Base-by-base conservation (phyloP, 306 rosid genomes). In the Medicago arabica region DNA sequence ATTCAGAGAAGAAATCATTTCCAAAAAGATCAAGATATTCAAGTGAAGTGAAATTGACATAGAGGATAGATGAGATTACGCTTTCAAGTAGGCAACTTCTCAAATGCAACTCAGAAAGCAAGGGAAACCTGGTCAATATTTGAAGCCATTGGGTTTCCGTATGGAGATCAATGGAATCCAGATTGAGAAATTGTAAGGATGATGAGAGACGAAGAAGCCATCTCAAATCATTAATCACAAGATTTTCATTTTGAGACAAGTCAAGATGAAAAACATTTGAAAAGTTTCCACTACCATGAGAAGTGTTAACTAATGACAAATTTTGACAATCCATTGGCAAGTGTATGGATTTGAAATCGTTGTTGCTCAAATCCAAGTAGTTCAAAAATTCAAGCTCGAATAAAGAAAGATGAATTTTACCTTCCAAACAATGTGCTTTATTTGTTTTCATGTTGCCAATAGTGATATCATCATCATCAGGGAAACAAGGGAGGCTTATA, bases 131-230 rank as follows among this genome's bases (percentile, higher is more conserved):
- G 1, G 31, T 38, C n/a, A 39, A 38, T 16, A 38, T 64, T 1
- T 64, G 31, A 64, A 39, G 50, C 69, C 69, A 64, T 1, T 9
- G 28, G 7, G 50, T 39, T 39, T 64, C 15, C 8, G 3, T 38
- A 23, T 39, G 69, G n/a, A 64, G 50, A 64, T 64, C 5, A 64
- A 64, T 5, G 8, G 1, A 36, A 39, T 9, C 4, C 28, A 64
- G 7, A 1, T 39, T 8, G 28, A 64, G 50, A 64, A 39, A 64
- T 10, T 38, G 0, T 64, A 64, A 39, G 50, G 69, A 64, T 39
- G 69, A 39, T 39, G 69, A 39, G 17, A 64, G 69, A 40, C 9
- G 50, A 39, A 39, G 50, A 64, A 64, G 69, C 69, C 69, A 64
- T 64, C 50, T 64, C 31, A 64, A 9, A 39, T 64, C 50, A 64